Base-by-base conservation (phyloP, 2,329 filamentous ascomycete species). In the Cladosporium sp. region DNA sequence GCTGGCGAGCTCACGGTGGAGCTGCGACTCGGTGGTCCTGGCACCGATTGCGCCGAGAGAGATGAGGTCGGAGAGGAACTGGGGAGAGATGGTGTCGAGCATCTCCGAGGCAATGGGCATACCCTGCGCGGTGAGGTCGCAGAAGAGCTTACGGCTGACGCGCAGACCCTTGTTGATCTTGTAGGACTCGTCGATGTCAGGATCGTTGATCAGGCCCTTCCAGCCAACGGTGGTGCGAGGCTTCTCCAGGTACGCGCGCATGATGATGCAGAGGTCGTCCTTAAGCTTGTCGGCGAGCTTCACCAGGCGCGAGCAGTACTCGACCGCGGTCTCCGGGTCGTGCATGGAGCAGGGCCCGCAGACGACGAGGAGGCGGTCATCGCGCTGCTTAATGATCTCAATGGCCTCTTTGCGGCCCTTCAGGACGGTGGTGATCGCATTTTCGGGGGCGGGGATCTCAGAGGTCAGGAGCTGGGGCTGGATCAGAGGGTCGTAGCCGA, bases 201-300 rank as follows among this genome's bases (percentile, higher is more conserved):
- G 93, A 73, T 98, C 93, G 70, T 98, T 97, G 76, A 98, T 95
- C 63, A 98, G 77, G 46, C 93, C 93, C 77, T 98, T 98, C 93
- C 93, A 98, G 62, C 93, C 93, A 28, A 98, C 89, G 0, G 93
- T 98, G 28, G 93, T 98, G 59, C 93, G 85, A 18, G 93, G 93
- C 80, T 98, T 98, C 80, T 98, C 93, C 56, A 98, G 83, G 81
- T 98, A 98, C 59, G 89, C 88, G 63, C 93, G 87, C 93, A 98
- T 98, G 57, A 98, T 86, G 62, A 98, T 93, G 63, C 95, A 79
- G 35, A 98, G 80, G 68, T 97, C 89, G 65, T 91, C 81, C 69
- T 87, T 81, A 76, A 95, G 86, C 76, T 95, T 93, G 68, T 91
- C 82, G 73, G 92, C 91, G 64, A 95, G 77, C 66, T 82, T 77